phyloP scores from a whole-genome alignment of 1,139 yeast species.

The Maudiozyma humilis region DNA sequence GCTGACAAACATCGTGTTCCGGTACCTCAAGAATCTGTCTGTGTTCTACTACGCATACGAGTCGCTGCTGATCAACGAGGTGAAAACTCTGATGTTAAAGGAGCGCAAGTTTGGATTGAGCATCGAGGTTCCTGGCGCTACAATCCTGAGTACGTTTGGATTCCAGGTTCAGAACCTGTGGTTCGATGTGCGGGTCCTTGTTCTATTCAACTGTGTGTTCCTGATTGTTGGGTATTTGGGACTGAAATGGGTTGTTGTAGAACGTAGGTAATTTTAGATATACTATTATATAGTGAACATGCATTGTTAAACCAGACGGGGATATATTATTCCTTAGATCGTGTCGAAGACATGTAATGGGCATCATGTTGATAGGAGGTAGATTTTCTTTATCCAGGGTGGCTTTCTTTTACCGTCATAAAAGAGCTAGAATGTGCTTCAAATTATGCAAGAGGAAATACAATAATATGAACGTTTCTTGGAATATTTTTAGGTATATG shows the following conservation, averaged over 20 bases:
- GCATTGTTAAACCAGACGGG: too few species aligned
- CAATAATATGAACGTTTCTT: too few species aligned
- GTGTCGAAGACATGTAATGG: too few species aligned
- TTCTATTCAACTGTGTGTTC: constrained; percentile 45
- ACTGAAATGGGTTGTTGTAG: constrained; percentile 65
- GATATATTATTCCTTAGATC: too few species aligned
- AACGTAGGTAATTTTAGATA: constrained; percentile 55
- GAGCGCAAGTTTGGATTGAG: constrained; percentile 89
- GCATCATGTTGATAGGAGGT: too few species aligned
- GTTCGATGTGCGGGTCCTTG: constrained; percentile 52
- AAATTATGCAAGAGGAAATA: too few species aligned
- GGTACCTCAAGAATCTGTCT: constrained; percentile 77
- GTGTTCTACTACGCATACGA: constrained; percentile 95
- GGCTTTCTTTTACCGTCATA: too few species aligned
- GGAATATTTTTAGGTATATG: too few species aligned
- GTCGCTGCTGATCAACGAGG: constrained; percentile 85
- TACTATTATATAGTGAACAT: too few species aligned
- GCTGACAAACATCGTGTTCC: constrained; percentile 37
- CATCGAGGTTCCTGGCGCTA: constrained; percentile 98
- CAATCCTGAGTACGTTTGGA: constrained; percentile 89
- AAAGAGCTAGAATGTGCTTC: too few species aligned
- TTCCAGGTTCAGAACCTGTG: constrained; percentile 72
- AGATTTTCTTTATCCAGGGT: too few species aligned
- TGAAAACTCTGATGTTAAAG: constrained; percentile 71
- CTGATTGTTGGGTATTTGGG: constrained; percentile 64